Evolutionary conservation across 1,284 basidiomycete genomes (phyloP), one percentile per base, ranked within the genome.

Genomic region (Xerocomus nothofagi): DNA sequence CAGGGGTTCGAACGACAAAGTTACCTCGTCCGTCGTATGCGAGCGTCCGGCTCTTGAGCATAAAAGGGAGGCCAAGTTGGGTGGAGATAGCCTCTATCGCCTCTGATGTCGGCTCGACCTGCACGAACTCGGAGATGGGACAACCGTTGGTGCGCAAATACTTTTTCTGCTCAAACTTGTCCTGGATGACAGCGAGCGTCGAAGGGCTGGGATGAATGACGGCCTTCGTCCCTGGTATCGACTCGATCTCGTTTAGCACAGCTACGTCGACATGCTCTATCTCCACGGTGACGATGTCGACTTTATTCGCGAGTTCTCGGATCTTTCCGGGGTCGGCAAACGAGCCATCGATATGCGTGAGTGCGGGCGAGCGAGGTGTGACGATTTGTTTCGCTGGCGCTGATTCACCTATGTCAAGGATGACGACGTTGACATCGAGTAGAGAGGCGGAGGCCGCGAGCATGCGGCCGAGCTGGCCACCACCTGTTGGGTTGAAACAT

Each of bases 11-110:
- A 38, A 99, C 69, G 20, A 89, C 86, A 61, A 82, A 95, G 70
- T 99, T 99, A 4, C 96, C 96, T 54, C 93, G 79, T 6, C 97
- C 96, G 65, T 99, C 97, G 70, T 99, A 99, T 0, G 95, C 97
- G 51, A 96, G 75, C 3, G 92, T 97, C 23, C 93, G 80, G 49
- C 89, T 93, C 72, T 99, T 99, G 60, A 99, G 81, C 96, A 99
- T 98, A 46, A 98, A 72, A 1, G 97, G 96, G 17, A 93, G 77
- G 4, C 94, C 93, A 11, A 97, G 78, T 39, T 70, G 67, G 5
- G 70, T 57, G 0, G 76, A 79, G 0, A 84, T 82, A 3, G 65
- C 69, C 39, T 73, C 65, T 37, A 96, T 75, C 4, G 86, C 82
- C 21, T 81, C 76, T 0, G 73, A 65, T 0, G 75, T 77, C 0